Evolutionary conservation across 1,284 basidiomycete species (phyloP).

Genomic region (Cutaneotrichosporon arboriforme): DNA sequence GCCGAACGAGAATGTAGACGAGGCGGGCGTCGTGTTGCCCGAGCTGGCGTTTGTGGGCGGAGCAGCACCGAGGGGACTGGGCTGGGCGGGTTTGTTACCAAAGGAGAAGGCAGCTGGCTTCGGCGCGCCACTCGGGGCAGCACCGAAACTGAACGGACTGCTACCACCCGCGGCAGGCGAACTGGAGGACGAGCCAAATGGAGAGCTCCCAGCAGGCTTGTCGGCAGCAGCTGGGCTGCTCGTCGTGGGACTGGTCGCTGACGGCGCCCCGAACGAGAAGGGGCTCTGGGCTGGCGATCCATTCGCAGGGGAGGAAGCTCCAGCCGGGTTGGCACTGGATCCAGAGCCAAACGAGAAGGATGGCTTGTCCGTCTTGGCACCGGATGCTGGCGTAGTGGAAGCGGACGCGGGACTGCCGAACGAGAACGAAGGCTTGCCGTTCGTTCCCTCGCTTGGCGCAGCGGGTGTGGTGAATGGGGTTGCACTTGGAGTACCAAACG

Average conservation of each 20-base stretch:
- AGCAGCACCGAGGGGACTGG: neutral
- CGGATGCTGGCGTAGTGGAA: neutral
- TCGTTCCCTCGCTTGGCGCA: neutral
- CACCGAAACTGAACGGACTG: slow-evolving; percentile 7
- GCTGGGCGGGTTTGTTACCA: neutral
- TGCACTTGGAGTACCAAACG: slow-evolving; percentile 6
- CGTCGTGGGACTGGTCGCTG: neutral
- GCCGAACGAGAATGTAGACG: slow-evolving; percentile 5
- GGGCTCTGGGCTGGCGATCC: neutral
- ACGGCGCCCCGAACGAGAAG: slow-evolving; percentile 1
- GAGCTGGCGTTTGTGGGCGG: neutral
- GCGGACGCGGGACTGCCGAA: neutral
- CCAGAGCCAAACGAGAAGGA: slow-evolving; percentile 4
- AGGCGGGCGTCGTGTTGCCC: neutral
- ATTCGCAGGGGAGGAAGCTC: neutral
- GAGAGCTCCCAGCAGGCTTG: neutral
- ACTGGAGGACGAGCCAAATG: neutral
- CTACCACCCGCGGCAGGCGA: neutral
- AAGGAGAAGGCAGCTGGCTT: neutral
- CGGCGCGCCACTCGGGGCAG: neutral
- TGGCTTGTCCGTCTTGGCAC: neutral
- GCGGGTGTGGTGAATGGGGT: neutral
- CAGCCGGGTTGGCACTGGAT: neutral
- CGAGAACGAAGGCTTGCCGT: neutral
- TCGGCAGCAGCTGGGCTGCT: neutral